Evolutionary conservation across 257 asterid genomes (phyloP).

Genomic region (Solanum etuberosum): DNA sequence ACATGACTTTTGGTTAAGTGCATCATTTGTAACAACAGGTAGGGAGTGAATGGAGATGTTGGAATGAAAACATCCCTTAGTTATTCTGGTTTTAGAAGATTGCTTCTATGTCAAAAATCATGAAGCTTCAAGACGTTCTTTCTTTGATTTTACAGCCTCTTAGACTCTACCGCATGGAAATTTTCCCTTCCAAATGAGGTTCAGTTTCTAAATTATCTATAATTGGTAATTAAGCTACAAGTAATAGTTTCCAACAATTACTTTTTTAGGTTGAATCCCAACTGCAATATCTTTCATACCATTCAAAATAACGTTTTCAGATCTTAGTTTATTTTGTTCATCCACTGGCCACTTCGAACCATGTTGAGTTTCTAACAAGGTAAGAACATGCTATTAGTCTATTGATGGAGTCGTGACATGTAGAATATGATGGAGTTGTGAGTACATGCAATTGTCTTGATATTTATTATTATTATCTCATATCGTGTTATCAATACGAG

Average conservation of each 20-base stretch:
- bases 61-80: background rate
- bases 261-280: background rate
- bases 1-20: background rate
- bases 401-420: background rate
- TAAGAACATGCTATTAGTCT: background rate
- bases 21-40: background rate
- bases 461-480: no score
- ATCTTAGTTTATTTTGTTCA: background rate
- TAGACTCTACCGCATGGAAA: background rate
- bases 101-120: background rate
- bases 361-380: background rate
- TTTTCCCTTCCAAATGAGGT: background rate
- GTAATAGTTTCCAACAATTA: background rate
- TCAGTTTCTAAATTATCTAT: background rate
- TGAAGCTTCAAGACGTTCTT: background rate
- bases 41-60: background rate
- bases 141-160: background rate
- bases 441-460: no score
- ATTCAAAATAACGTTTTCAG: background rate
- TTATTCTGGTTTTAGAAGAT: background rate
- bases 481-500: no score
- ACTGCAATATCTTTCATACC: background rate
- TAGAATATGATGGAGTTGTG: no score
- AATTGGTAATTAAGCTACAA: background rate
- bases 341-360: background rate